Percentiles rank a stretch among this genome's conserved stretches.
Conservation (phyloP, 1,284 basidiomycete species). For the Sporisorium scitamineum region DNA sequence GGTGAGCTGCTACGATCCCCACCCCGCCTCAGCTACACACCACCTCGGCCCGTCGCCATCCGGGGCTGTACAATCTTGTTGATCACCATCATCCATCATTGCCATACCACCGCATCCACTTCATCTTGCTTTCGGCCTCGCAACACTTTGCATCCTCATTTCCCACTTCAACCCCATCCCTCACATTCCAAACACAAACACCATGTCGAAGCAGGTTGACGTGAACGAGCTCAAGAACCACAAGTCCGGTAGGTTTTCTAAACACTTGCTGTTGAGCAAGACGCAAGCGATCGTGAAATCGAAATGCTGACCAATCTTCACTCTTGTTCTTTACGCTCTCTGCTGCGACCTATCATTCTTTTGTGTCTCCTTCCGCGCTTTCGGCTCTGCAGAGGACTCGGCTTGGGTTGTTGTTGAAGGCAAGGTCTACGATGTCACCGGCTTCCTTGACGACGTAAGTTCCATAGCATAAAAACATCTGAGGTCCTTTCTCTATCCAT, state of each 20-base stretch:
- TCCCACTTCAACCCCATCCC: conserved; percentile 6
- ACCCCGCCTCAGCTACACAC: not conserved
- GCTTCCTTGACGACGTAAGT: conserved; percentile 67
- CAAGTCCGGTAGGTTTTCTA: conserved; percentile 52
- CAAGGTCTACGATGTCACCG: conserved; percentile 68
- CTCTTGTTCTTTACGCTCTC: not conserved
- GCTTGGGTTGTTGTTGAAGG: conserved; percentile 67
- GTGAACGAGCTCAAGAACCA: conserved; percentile 61
- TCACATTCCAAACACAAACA: conserved; percentile 7
- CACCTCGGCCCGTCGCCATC: not conserved
- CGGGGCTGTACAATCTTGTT: not conserved
- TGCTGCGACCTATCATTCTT: no score
- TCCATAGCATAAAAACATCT: not conserved
- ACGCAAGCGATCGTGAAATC: not conserved
- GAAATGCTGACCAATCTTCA: conserved; percentile 6
- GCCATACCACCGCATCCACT: conserved; percentile 6
- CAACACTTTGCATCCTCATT: conserved; percentile 9
- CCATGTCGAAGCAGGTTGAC: conserved; percentile 54
- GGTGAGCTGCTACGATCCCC: conserved; percentile 18
- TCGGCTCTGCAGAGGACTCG: conserved; percentile 54
- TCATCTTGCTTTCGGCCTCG: conserved; percentile 7
- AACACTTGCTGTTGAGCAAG: not conserved
- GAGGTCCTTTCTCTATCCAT: not conserved
- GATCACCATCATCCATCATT: conserved; percentile 14
- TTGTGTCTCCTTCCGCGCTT: no score